Evolutionary conservation across 192 early-diverging fungal species (phyloP).

Genomic region (Chytriomyces confervae): DNA sequence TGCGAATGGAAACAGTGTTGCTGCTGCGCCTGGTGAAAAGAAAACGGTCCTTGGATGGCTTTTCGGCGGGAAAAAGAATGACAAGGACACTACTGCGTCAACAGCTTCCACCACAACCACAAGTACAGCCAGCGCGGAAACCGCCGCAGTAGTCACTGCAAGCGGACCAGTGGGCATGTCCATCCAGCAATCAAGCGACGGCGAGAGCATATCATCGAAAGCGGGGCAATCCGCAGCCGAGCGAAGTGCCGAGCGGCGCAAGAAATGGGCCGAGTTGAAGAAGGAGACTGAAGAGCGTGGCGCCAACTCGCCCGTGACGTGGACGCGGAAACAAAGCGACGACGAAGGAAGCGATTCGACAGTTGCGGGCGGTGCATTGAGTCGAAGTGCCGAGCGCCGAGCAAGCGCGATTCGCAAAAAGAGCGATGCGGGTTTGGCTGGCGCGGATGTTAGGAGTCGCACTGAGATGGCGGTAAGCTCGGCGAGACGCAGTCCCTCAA

Average conservation of each 20-base stretch:
- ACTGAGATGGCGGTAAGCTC: not conserved
- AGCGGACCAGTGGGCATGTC: not conserved
- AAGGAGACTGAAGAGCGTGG: not conserved
- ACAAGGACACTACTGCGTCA: not conserved
- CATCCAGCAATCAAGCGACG: constrained; percentile 17
- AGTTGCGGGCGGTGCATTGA: not conserved
- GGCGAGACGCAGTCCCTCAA: not conserved
- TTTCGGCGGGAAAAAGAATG: constrained; percentile 9
- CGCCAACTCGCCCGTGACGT: not conserved
- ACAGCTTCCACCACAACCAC: not conserved
- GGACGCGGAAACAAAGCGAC: not conserved
- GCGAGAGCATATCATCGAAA: constrained; percentile 4
- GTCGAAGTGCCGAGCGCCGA: not conserved
- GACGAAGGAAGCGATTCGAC: constrained; percentile 14
- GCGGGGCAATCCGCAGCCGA: not conserved
- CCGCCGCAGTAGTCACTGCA: not conserved
- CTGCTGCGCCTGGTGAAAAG: constrained; percentile 18
- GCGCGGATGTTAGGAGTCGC: not conserved
- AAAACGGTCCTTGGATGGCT: constrained; percentile 32
- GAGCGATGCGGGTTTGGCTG: constrained; percentile 18
- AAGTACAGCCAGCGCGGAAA: not conserved
- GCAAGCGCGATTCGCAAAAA: constrained; percentile 3
- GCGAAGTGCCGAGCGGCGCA: constrained; percentile 12
- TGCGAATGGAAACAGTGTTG: not conserved
- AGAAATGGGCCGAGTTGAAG: constrained; percentile 35